phyloP scores from a whole-genome alignment of 192 early-diverging fungal genomes.

The Lobulomyces angularis region DNA sequence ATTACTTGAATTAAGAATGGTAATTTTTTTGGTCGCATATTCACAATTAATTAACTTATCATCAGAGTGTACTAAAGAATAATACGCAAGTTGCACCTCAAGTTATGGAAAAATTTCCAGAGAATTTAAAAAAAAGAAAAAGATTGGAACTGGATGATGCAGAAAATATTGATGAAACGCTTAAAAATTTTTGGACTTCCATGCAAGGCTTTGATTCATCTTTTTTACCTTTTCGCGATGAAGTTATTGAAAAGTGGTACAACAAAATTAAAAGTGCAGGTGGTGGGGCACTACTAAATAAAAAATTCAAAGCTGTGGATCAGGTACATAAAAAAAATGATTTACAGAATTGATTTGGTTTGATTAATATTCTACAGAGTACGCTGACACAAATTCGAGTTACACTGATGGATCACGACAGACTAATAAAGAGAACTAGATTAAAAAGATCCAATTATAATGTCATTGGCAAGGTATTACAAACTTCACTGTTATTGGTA shows the following conservation, averaged over 20 bases:
- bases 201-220: slow-evolving; percentile 41
- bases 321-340: slow-evolving; percentile 26
- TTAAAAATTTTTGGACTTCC: slow-evolving; percentile 43
- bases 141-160: slow-evolving; percentile 29
- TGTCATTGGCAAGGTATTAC: slow-evolving; percentile 6
- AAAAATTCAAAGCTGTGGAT: slow-evolving; percentile 95
- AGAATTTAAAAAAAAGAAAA: slow-evolving; percentile 20
- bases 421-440: slow-evolving; percentile 76
- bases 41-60: slow-evolving; percentile 26
- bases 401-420: slow-evolving; percentile 55
- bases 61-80: slow-evolving; percentile 20
- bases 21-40: slow-evolving; percentile 14
- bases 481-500: no score
- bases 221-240: slow-evolving; percentile 69
- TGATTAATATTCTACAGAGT: slow-evolving; percentile 20
- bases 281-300: slow-evolving; percentile 54
- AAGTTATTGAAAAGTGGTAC: slow-evolving; percentile 88
- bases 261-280: slow-evolving; percentile 65
- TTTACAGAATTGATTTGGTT: no score
- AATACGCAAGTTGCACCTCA: slow-evolving; percentile 12
- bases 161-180: slow-evolving; percentile 30
- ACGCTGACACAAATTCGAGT: slow-evolving; percentile 62
- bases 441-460: slow-evolving; percentile 62
- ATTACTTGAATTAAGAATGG: slow-evolving; percentile 23
- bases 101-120: slow-evolving; percentile 15